Conservation (phyloP, 23 red algal genomes). For the Gracilaria gracilis region DNA sequence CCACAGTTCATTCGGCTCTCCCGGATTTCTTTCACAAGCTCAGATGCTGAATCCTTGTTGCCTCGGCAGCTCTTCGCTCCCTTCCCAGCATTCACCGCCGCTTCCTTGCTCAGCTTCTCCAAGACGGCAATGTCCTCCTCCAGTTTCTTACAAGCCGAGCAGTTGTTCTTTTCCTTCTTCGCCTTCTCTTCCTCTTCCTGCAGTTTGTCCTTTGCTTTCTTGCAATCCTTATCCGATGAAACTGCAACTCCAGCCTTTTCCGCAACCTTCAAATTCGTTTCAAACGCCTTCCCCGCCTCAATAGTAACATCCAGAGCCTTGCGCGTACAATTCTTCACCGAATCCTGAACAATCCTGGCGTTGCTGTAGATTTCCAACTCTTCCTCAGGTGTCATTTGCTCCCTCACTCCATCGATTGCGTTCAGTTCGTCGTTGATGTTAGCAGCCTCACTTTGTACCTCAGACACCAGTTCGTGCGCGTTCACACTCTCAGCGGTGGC, state of each 20-base stretch:
- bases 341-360: conserved; percentile 9
- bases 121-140: background rate
- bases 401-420: background rate
- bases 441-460: background rate
- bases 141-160: background rate
- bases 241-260: background rate
- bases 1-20: background rate
- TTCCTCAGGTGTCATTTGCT: conserved; percentile 2
- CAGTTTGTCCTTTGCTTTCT: background rate
- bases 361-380: conserved; percentile 9
- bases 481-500: background rate
- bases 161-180: background rate
- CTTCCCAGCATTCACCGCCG: background rate
- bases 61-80: background rate
- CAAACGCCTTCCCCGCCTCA: background rate
- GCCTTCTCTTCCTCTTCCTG: background rate
- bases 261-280: background rate
- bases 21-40: background rate
- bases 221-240: background rate
- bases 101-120: background rate
- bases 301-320: background rate
- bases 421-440: background rate
- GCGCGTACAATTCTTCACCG: background rate
- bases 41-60: background rate
- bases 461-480: background rate